Evolutionary conservation across 768 basidiomycete species (phyloP).

Genomic region (Sarcomyxa edulis): DNA sequence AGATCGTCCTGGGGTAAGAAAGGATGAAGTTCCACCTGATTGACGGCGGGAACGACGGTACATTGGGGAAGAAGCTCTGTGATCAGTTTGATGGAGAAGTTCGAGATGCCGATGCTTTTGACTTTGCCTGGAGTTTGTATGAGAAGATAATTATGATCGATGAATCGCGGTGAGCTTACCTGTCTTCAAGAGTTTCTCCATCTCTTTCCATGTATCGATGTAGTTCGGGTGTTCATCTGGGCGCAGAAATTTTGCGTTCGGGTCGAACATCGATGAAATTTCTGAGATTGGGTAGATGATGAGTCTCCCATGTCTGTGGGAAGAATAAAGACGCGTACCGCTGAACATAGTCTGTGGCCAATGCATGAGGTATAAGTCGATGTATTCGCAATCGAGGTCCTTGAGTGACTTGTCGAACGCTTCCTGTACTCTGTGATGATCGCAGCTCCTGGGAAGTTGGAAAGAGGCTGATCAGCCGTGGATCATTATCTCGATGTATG

Average conservation of each 20-base stretch:
- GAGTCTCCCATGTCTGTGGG: not conserved
- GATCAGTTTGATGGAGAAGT: constrained; percentile 45
- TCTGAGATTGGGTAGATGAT: not conserved
- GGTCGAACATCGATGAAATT: constrained; percentile 1
- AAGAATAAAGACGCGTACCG: not conserved
- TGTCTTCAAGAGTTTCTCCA: constrained; percentile 23
- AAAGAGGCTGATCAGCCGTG: not conserved
- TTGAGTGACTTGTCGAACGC: constrained; percentile 30
- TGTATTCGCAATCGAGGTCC: constrained; percentile 32
- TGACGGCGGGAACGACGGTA: constrained; percentile 43
- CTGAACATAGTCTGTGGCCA: constrained; percentile 4
- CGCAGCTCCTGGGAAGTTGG: constrained; percentile 9
- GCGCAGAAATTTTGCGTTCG: constrained; percentile 2
- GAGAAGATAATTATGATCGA: constrained; percentile 1
- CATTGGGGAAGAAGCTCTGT: constrained; percentile 35
- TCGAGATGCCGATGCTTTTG: constrained; percentile 50
- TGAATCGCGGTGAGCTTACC: constrained; percentile 15
- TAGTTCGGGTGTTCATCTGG: constrained; percentile 22
- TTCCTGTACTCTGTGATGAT: constrained; percentile 26
- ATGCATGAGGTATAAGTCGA: constrained; percentile 45
- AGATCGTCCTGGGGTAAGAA: constrained; percentile 48
- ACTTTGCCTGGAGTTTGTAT: too few species aligned
- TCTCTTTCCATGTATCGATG: constrained; percentile 22
- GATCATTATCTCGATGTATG: not conserved
- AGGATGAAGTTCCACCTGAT: constrained; percentile 57